These are phyloP conservation scores for Fusarium sp. DNA, from an alignment of 2,329 filamentous ascomycete genomes.

Conservation along the genomic window DNA sequence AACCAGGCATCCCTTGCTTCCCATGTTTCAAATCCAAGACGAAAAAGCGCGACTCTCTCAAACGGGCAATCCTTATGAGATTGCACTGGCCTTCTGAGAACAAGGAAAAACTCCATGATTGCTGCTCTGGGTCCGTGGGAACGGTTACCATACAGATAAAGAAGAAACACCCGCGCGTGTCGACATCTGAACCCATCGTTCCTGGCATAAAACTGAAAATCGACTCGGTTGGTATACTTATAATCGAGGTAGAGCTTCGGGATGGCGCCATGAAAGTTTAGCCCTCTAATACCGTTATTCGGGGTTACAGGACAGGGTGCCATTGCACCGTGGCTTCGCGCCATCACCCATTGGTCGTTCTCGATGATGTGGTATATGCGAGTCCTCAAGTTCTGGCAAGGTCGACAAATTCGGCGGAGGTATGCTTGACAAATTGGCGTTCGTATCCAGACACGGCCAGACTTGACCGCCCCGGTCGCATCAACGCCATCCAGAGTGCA, in stretches of 20 bases:
- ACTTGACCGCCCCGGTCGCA: not conserved
- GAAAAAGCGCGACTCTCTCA: not conserved
- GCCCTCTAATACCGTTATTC: not conserved
- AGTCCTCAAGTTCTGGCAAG: not conserved
- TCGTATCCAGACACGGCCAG: not conserved
- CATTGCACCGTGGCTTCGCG: not conserved
- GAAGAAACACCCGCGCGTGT: not conserved
- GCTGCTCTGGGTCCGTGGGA: not conserved
- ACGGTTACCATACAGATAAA: not conserved
- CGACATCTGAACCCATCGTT: not conserved
- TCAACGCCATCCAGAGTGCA: not conserved
- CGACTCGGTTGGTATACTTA: not conserved
- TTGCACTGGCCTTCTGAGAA: not conserved
- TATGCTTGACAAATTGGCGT: not conserved
- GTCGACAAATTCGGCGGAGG: not conserved
- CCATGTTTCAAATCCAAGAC: not conserved
- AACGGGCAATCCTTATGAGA: not conserved
- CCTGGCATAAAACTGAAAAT: not conserved
- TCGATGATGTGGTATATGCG: not conserved
- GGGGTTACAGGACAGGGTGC: not conserved
- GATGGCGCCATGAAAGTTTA: not conserved
- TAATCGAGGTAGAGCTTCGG: not conserved
- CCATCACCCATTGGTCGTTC: not conserved
- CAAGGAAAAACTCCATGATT: not conserved
- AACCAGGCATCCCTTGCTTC: not conserved